Base-by-base conservation (phyloP, 1,284 basidiomycete species). In the Phaffia rhodozyma region DNA sequence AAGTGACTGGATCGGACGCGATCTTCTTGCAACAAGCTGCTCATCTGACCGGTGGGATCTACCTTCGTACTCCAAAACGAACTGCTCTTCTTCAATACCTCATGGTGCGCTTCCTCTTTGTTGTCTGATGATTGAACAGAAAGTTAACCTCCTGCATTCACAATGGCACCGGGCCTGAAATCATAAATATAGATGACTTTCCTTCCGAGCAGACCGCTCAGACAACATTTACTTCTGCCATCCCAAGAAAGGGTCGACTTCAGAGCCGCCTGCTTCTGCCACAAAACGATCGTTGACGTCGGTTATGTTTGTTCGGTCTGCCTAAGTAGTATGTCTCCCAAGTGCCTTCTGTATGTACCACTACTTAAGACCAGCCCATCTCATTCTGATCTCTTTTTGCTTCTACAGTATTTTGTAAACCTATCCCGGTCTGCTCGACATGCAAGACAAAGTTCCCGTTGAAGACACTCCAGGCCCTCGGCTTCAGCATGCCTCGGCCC, bases 271-370 rank as follows among this genome's bases (percentile, higher is more conserved):
- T 98, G 96, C 75, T 98, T 99, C 78, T 99, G 96, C 75, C 96
- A 98, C 76, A 92, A 97, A 72, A 86, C 86, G 61, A 94, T 97
- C 55, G 85, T 98, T 49, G 94, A 98, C 72, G 84, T 98, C 60
- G 96, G 93, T 48, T 99, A 94, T 71, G 92, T 99, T 29, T 99
- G 96, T 75, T 94, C 91, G 23, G 91, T 97, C 47, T 97, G 92
- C 73, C 77, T 97, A 52, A 93, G 89, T 55, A 96, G 91, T 94
- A 67, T 87, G 82, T 52, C 27, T 30, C 51, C 23, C 5, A 9
- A 18, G 53, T 60, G 67, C 56, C 56, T 9, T 53, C 53, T 29
- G 18, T 49, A 34, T 34, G n/a, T 47, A 5, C n/a, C 25, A 38
- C 47, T 58, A 5, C 16, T 7, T 11, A 11, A 43, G 16, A 11